Evolutionary conservation across 2,329 filamentous ascomycete species (phyloP), one percentile per base, ranked within the genome.

Genomic region (Alternaria sp.): DNA sequence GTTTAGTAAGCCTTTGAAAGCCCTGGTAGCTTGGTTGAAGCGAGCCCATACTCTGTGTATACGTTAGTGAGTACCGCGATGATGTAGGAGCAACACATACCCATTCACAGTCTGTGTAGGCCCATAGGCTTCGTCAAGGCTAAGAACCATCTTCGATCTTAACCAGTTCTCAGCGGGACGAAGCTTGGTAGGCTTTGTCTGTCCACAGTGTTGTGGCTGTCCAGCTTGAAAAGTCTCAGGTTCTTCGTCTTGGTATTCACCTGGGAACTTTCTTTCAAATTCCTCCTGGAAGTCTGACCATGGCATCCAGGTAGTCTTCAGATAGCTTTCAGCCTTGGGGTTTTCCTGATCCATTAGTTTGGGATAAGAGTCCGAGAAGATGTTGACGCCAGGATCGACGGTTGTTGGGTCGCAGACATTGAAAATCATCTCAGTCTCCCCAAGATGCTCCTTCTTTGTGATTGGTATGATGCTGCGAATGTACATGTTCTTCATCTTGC

Each of bases 1-100:
- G 73, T 90, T 90, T 70, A 91, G 86, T 0, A 92, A 81, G 0
- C 90, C 90, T 73, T 92, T 92, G 85, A 92, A 91, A 81, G 90
- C 90, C 54, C 89, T 85, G 4, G 90, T 92, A 5, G 89, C 85
- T 52, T 86, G 85, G 67, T 91, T 91, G 77, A 93, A 93, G n/a
- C 81, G 82, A 6, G 85, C 84, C 85, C 85, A 87, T 6, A 84
- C 82, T 5, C 85, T 85, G 32, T 47, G 11, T 15, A 9, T 6
- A 25, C 8, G n/a, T 64, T 3, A 65, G 63, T 26, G 44, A 19
- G 7, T 36, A 32, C 43, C 47, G 50, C 12, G 13, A 45, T 17
- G 4, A 6, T n/a, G n/a, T 6, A 28, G 12, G 7, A 15, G 13
- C 30, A 17, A 1, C 11, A 72, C 83, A 74, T 80, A 89, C 88